These are phyloP conservation scores for Cryptosporidium ryanae DNA, from an alignment of 169 alveolate genomes.

Conservation along the genomic window DNA sequence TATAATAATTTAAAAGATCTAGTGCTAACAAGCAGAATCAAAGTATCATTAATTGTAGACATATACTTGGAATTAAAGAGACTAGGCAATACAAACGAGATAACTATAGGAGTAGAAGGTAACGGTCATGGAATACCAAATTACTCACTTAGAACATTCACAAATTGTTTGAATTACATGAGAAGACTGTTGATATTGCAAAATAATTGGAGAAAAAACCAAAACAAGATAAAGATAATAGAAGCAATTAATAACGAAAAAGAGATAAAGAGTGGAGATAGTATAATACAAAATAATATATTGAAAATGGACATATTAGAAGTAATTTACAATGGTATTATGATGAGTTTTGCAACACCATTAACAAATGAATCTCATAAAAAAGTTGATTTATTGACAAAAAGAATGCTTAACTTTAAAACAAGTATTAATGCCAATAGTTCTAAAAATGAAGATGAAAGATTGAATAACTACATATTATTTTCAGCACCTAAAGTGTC, in stretches of 20 bases:
- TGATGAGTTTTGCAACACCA: slow-evolving; percentile 81
- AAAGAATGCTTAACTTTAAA: slow-evolving; percentile 12
- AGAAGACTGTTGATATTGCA: slow-evolving; percentile 12
- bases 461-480: background rate
- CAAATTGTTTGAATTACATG: slow-evolving; percentile 44
- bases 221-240: background rate
- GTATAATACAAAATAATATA: slow-evolving; percentile 22
- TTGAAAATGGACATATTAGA: slow-evolving; percentile 1
- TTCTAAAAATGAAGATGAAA: background rate
- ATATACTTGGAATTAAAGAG: slow-evolving; percentile 34
- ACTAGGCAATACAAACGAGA: slow-evolving; percentile 18
- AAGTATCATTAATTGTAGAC: slow-evolving; percentile 9
- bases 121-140: slow-evolving; percentile 73
- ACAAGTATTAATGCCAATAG: background rate
- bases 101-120: slow-evolving; percentile 62
- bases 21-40: slow-evolving; percentile 45
- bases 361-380: slow-evolving; percentile 37
- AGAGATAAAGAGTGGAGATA: slow-evolving; percentile 4
- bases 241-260: background rate
- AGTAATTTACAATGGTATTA: slow-evolving; percentile 75
- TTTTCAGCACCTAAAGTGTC: background rate
- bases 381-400: slow-evolving; percentile 9
- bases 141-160: slow-evolving; percentile 72
- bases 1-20: slow-evolving; percentile 65
- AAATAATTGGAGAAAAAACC: slow-evolving; percentile 33